Evolutionary conservation across 805 yeast species (phyloP).

Genomic region (Myxozyma neotropica): DNA sequence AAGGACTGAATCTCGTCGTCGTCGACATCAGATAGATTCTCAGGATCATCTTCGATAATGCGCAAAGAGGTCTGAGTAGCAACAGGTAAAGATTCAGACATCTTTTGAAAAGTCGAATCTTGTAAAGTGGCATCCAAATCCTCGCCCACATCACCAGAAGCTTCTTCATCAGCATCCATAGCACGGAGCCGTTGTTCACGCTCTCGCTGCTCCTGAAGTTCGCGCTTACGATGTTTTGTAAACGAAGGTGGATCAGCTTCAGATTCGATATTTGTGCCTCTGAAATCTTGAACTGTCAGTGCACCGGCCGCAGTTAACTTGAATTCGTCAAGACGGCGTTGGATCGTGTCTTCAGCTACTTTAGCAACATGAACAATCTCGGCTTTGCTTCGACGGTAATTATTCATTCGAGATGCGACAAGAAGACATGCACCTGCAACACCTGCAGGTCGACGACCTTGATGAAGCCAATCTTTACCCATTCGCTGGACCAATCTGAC

Average conservation of each 20-base stretch:
- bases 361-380: constrained; percentile 95
- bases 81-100: constrained; percentile 25
- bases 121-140: constrained; percentile 40
- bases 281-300: constrained; percentile 71
- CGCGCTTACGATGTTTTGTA: constrained; percentile 56
- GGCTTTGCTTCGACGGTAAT: constrained; percentile 84
- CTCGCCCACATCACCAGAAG: constrained; percentile 34
- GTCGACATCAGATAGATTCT: constrained; percentile 71
- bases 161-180: constrained; percentile 13
- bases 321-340: constrained; percentile 86
- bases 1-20: constrained; percentile 74
- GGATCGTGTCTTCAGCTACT: constrained; percentile 92
- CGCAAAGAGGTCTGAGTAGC: neutral
- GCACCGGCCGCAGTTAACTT: constrained; percentile 72
- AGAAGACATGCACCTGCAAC: constrained; percentile 95
- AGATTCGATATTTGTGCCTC: constrained; percentile 50
- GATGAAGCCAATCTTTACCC: constrained; percentile 94
- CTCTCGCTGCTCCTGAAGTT: constrained; percentile 41
- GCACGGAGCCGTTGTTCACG: constrained; percentile 9
- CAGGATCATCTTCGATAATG: constrained; percentile 56
- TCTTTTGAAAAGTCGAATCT: constrained; percentile 34
- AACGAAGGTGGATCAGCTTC: constrained; percentile 84
- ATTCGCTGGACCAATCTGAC: constrained; percentile 82
- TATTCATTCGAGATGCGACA: constrained; percentile 95
- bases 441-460: constrained; percentile 98